Evolutionary conservation across 495 filamentous ascomycete genomes (phyloP).

Genomic region (Xylaria palmicola): DNA sequence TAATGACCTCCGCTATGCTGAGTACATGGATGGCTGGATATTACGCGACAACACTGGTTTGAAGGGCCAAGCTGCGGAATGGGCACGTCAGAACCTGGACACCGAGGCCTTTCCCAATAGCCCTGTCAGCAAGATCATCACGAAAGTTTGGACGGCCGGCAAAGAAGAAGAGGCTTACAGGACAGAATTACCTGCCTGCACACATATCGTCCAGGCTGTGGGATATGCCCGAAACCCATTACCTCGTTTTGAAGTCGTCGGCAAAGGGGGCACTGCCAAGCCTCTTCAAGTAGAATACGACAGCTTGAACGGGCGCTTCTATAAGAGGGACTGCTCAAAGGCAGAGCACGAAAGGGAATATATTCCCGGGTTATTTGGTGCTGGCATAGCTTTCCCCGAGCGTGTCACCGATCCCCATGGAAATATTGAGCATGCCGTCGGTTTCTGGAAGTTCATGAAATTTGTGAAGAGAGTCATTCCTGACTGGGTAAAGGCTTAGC

Average conservation of each 20-base stretch:
- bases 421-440: constrained; percentile 61
- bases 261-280: constrained; percentile 17
- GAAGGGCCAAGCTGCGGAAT: constrained; percentile 60
- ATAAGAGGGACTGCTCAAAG: constrained; percentile 23
- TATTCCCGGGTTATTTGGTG: constrained; percentile 55
- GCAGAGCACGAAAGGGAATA: constrained; percentile 21
- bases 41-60: constrained; percentile 63
- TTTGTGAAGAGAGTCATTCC: constrained; percentile 54
- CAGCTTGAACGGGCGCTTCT: constrained; percentile 49
- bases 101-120: constrained; percentile 47
- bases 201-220: constrained; percentile 54
- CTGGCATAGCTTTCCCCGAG: constrained; percentile 62
- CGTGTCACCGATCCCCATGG: constrained; percentile 58
- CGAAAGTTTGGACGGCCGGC: constrained; percentile 50
- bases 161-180: constrained; percentile 45
- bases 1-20: constrained; percentile 58
- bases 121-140: constrained; percentile 48
- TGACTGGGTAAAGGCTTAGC: constrained; percentile 35
- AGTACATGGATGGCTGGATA: constrained; percentile 62
- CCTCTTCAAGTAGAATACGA: constrained; percentile 47
- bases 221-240: constrained; percentile 52
- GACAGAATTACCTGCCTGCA: constrained; percentile 46
- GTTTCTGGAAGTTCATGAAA: constrained; percentile 64
- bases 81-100: constrained; percentile 56
- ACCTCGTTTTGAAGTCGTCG: constrained; percentile 39